Percentiles rank a stretch among this genome's conserved stretches.
phyloP scores from a whole-genome alignment of 352 stramenopile species.

The Globisporangium canariense region DNA sequence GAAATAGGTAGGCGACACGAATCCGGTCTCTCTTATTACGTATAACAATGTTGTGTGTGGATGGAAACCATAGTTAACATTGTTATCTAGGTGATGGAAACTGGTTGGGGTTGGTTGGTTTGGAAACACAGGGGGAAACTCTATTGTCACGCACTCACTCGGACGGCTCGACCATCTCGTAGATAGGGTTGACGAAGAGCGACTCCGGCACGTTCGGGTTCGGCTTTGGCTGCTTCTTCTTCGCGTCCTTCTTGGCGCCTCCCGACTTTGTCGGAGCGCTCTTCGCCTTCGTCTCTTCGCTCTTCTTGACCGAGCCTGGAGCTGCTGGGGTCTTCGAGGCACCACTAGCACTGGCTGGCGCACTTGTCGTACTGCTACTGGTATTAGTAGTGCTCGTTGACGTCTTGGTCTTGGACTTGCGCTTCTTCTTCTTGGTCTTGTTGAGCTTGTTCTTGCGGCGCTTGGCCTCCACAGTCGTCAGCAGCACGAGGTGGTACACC shows the following conservation, averaged over 20 bases:
- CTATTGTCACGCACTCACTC: slow-evolving; percentile 12
- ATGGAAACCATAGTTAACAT: neutral
- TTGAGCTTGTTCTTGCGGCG: slow-evolving; percentile 52
- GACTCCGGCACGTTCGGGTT: slow-evolving; percentile 21
- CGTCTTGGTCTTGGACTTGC: slow-evolving; percentile 33
- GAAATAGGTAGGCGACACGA: slow-evolving; percentile 37
- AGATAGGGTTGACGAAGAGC: slow-evolving; percentile 21
- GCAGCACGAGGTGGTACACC: slow-evolving; percentile 49
- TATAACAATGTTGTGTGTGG: neutral
- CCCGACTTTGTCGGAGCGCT: neutral
- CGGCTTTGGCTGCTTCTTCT: slow-evolving; percentile 7
- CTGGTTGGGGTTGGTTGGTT: neutral
- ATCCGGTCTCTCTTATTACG: neutral
- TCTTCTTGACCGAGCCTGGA: neutral
- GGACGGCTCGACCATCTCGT: slow-evolving; percentile 18
- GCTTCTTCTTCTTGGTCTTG: slow-evolving; percentile 60
- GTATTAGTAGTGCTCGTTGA: neutral
- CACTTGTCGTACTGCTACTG: slow-evolving; percentile 8
- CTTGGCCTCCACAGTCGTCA: slow-evolving; percentile 49
- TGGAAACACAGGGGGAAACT: neutral
- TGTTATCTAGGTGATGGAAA: slow-evolving; percentile 2
- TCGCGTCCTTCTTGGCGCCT: slow-evolving; percentile 27
- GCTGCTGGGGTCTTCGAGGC: neutral
- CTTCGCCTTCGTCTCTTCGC: neutral
- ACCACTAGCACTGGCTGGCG: neutral